Evolutionary conservation across 2,329 filamentous ascomycete species (phyloP).

Genomic region (Hymenoscyphus fraxineus): DNA sequence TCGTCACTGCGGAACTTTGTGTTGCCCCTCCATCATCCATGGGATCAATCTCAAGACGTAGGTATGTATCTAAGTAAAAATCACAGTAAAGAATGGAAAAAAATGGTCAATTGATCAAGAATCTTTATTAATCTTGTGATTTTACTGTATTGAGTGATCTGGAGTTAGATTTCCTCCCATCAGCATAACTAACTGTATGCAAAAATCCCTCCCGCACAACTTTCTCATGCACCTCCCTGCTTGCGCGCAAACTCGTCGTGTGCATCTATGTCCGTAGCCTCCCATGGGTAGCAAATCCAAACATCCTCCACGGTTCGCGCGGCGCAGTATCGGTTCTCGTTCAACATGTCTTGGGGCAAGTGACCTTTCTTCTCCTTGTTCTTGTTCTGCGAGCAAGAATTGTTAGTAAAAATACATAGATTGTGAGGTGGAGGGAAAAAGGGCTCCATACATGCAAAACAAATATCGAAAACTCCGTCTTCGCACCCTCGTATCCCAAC

Average conservation of each 20-base stretch:
- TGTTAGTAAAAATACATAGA: slow-evolving; percentile 14
- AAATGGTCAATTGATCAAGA: no score
- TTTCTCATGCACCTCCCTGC: slow-evolving; percentile 11
- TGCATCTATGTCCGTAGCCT: slow-evolving; percentile 89
- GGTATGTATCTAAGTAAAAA: no score
- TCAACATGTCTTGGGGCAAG: slow-evolving; percentile 74
- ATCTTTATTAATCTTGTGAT: no score
- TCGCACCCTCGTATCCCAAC: slow-evolving; percentile 66
- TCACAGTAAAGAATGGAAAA: no score
- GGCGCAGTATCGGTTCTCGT: slow-evolving; percentile 71
- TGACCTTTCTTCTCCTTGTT: slow-evolving; percentile 91
- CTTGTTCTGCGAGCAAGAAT: slow-evolving; percentile 67
- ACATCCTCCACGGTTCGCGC: slow-evolving; percentile 86
- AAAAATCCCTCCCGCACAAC: no score
- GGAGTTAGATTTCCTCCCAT: no score
- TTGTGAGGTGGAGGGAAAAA: neutral
- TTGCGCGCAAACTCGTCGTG: slow-evolving; percentile 67
- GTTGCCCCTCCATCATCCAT: neutral
- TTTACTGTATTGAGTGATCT: no score
- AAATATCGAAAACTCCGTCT: slow-evolving; percentile 90
- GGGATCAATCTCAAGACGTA: no score
- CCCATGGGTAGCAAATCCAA: slow-evolving; percentile 99
- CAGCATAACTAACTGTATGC: no score
- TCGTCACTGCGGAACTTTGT: no score
- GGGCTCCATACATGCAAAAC: slow-evolving; percentile 70